Evolutionary conservation across 352 stramenopile species (phyloP), one percentile per base, ranked within the genome.

Genomic region (Globisporangium mamillatum): DNA sequence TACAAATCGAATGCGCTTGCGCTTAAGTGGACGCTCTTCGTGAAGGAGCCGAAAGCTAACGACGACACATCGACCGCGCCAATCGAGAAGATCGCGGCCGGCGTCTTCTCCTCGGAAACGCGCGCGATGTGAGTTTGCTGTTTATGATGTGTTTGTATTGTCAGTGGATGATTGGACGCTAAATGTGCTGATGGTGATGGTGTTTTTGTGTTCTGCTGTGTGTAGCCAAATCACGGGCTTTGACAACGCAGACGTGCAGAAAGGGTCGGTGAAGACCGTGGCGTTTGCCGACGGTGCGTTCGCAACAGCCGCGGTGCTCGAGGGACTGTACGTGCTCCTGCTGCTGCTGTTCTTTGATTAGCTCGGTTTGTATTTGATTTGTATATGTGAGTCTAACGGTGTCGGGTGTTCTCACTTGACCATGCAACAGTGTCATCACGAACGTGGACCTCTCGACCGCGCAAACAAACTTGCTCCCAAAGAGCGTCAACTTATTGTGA

Each of bases 211-310:
- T 56, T 57, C 18, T 18, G 8, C 32, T 54, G 36, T 60, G 64
- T 79, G 54, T 32, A 91, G 83, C 59, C 86, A 93, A 70, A 86
- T 93, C 67, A 90, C 83, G 55, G 86, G 86, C 2, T 91, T 88
- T 66, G 81, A 89, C 58, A 74, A 69, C 29, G 72, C 70, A 0
- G 71, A 78, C 25, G 73, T 90, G 50, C 72, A 83, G 59, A 93
- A 92, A 67, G 86, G 80, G 3, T 81, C 81, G 0, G 67, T 81
- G 24, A 90, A 90, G 76, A 72, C 59, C 1, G 73, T 93, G 12
- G 60, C 75, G 44, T 80, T 91, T 38, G 73, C 77, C 63, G 65
- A 74, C 32, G 55, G 75, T 63, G 75, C 81, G 10, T 93, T 93
- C 61, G 67, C 67, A 0, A 76, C 77, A 10, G 75, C 80, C 4